phyloP scores from a whole-genome alignment of 2,329 filamentous ascomycete genomes.

The Xylariaceae sp. region DNA sequence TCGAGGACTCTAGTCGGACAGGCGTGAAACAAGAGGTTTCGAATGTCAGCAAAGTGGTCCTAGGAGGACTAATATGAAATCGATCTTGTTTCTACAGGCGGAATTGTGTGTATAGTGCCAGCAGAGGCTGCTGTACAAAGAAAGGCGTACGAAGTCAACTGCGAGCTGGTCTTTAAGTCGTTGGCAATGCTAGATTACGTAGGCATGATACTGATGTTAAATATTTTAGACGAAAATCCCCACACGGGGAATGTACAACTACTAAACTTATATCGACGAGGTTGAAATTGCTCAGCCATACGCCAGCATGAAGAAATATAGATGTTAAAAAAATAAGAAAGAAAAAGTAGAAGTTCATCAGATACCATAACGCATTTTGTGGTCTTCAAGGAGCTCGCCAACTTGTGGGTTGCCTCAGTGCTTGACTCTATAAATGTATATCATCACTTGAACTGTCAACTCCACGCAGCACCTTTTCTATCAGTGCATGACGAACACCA shows the following conservation, averaged over 20 bases:
- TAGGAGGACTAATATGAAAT: slow-evolving; percentile 73
- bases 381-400: slow-evolving; percentile 44
- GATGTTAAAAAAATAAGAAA: slow-evolving; percentile 9
- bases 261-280: neutral
- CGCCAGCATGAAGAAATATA: neutral
- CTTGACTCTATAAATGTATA: slow-evolving; percentile 97
- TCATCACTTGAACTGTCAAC: slow-evolving; percentile 72
- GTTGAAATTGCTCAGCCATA: neutral
- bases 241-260: slow-evolving; percentile 5
- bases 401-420: slow-evolving; percentile 64
- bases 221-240: slow-evolving; percentile 8
- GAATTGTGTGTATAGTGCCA: neutral
- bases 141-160: no score
- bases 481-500: slow-evolving; percentile 12
- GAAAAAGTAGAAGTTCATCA: slow-evolving; percentile 40
- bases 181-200: neutral
- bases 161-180: no score
- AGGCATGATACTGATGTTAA: neutral
- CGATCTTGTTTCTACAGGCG: slow-evolving; percentile 4
- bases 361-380: slow-evolving; percentile 46
- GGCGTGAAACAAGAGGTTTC: slow-evolving; percentile 77
- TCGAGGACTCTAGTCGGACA: slow-evolving; percentile 78
- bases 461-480: slow-evolving; percentile 13
- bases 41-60: slow-evolving; percentile 81
- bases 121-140: no score